These are phyloP conservation scores for Lanmaoa rubissima DNA, from an alignment of 768 basidiomycete species.

Conservation along the genomic window DNA sequence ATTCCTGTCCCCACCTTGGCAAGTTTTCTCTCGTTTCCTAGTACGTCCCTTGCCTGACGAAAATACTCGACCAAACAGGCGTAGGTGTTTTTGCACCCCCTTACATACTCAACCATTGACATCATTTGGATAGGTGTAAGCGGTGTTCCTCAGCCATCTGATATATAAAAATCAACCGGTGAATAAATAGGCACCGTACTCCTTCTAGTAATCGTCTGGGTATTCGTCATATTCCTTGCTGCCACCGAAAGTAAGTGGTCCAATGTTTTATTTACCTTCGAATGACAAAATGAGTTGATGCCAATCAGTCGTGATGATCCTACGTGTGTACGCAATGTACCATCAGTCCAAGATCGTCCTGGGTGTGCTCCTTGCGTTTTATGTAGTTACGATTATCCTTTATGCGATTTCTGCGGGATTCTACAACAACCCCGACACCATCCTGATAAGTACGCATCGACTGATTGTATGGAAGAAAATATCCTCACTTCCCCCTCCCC, in stretches of 20 bases:
- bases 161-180: neutral
- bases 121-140: conserved; percentile 18
- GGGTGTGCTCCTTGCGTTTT: conserved; percentile 13
- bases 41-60: neutral
- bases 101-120: neutral
- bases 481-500: neutral
- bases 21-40: neutral
- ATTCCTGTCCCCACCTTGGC: conserved; percentile 17
- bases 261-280: neutral
- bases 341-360: conserved; percentile 12
- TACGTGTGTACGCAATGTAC: conserved; percentile 28
- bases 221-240: conserved; percentile 15
- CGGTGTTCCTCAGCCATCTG: neutral
- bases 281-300: neutral
- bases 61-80: conserved; percentile 2
- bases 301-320: conserved; percentile 22
- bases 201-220: neutral
- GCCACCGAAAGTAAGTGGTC: conserved; percentile 19
- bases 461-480: neutral
- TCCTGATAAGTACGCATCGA: conserved; percentile 9
- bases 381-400: conserved; percentile 3
- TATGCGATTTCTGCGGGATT: neutral
- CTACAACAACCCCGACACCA: conserved; percentile 5
- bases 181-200: conserved; percentile 12
- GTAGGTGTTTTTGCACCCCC: conserved; percentile 3